Percentiles rank a stretch among this genome's conserved stretches.
These are phyloP conservation scores for Candida chauliodis DNA, from an alignment of 805 yeast genomes.

Conservation along the genomic window DNA sequence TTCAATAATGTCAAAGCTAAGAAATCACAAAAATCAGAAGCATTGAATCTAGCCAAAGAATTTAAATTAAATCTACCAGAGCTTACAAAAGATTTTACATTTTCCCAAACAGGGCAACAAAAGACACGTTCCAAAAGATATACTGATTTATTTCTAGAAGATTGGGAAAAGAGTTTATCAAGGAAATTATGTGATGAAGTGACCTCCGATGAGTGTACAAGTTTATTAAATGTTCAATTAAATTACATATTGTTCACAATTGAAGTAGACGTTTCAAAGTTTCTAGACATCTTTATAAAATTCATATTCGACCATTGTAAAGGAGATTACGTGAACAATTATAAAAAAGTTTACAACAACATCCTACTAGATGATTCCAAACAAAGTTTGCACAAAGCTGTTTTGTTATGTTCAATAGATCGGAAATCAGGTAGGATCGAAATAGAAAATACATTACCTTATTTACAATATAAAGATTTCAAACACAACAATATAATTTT, in stretches of 20 bases:
- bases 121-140: conserved; percentile 4
- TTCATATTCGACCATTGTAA: conserved; percentile 10
- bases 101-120: conserved; percentile 9
- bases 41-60: conserved; percentile 17
- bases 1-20: conserved; percentile 15
- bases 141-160: conserved; percentile 19
- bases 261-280: conserved; percentile 24
- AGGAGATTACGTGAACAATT: conserved; percentile 8
- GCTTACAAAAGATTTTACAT: conserved; percentile 18
- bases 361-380: conserved; percentile 10
- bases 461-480: conserved; percentile 17
- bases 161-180: conserved; percentile 27
- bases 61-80: conserved; percentile 17
- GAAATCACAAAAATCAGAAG: conserved; percentile 14
- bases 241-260: conserved; percentile 35
- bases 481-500: conserved; percentile 5
- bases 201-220: conserved; percentile 11
- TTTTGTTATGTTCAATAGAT: conserved; percentile 32
- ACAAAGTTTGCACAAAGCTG: conserved; percentile 9
- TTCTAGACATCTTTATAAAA: conserved; percentile 18
- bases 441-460: conserved; percentile 30
- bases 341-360: conserved; percentile 7
- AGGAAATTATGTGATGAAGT: conserved; percentile 13
- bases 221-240: conserved; percentile 31
- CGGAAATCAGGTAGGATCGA: conserved; percentile 34